Percentiles rank a stretch among this genome's conserved stretches.
Evolutionary conservation across 176 grass and related monocot species (phyloP).

Genomic region (Juncus effusus): DNA sequence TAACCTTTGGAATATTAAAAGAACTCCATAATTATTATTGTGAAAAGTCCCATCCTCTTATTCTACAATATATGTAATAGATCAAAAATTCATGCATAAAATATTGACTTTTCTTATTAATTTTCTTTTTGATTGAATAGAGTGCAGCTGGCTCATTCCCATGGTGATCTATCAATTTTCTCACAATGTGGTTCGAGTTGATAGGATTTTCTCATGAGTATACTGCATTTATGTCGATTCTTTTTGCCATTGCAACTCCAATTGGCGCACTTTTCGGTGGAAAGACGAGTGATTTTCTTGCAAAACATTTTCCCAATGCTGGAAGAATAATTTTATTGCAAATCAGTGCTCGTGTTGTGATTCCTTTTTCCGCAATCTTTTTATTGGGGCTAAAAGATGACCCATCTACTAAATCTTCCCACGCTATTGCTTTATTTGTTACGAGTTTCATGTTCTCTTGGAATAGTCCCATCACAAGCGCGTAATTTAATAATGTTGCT

Average conservation of each 20-base stretch:
- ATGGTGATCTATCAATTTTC: constrained; percentile 55
- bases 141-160: constrained; percentile 52
- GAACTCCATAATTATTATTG: too few species aligned
- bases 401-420: constrained; percentile 37
- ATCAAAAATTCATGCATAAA: too few species aligned
- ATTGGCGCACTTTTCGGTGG: constrained; percentile 62
- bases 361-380: constrained; percentile 40
- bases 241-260: constrained; percentile 47
- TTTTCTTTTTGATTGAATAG: constrained; percentile 48
- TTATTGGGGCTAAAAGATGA: constrained; percentile 43
- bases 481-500: constrained; percentile 27
- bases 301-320: constrained; percentile 39
- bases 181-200: constrained; percentile 67
- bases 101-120: too few species aligned
- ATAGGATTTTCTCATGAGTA: constrained; percentile 12
- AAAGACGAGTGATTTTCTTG: constrained; percentile 39
- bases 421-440: constrained; percentile 66
- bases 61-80: too few species aligned
- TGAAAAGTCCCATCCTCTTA: too few species aligned
- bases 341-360: constrained; percentile 51
- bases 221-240: constrained; percentile 53
- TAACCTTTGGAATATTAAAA: too few species aligned
- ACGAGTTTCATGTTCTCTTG: constrained; percentile 83
- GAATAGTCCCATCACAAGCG: constrained; percentile 86
- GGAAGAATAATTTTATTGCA: constrained; percentile 65